Evolutionary conservation across 768 basidiomycete genomes (phyloP).

Genomic region (Pisolithus orientalis): DNA sequence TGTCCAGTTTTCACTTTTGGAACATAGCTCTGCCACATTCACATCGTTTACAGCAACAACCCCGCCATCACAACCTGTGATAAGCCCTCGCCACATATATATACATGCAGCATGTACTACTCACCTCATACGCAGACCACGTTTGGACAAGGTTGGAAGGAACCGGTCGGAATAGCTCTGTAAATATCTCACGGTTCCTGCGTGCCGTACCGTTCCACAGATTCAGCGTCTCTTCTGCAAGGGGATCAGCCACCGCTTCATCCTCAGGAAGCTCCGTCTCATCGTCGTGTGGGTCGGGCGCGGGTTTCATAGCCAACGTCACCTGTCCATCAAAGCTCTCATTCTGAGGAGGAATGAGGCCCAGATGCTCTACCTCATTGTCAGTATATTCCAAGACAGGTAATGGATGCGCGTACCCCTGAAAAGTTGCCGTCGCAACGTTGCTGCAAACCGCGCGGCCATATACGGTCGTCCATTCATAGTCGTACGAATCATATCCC

Average conservation of each 20-base stretch:
- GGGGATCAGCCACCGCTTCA: slow-evolving; percentile 67
- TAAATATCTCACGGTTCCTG: slow-evolving; percentile 79
- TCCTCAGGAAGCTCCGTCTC: slow-evolving; percentile 58
- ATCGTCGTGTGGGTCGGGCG: slow-evolving; percentile 64
- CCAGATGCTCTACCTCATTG: slow-evolving; percentile 65
- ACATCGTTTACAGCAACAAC: not conserved
- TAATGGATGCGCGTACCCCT: slow-evolving; percentile 44
- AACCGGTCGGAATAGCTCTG: slow-evolving; percentile 80
- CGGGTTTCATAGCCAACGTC: slow-evolving; percentile 69
- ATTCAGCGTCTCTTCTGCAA: slow-evolving; percentile 50
- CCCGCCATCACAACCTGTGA: not conserved
- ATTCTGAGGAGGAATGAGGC: slow-evolving; percentile 72
- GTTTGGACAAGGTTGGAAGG: slow-evolving; percentile 76
- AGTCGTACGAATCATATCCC: slow-evolving; percentile 60
- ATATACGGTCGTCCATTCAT: slow-evolving; percentile 76
- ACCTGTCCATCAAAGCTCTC: slow-evolving; percentile 35
- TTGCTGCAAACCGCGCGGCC: slow-evolving; percentile 77
- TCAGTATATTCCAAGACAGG: not conserved
- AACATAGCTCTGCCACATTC: slow-evolving; percentile 51
- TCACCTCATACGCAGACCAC: slow-evolving; percentile 78
- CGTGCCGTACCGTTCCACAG: slow-evolving; percentile 69
- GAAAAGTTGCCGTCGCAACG: slow-evolving; percentile 78
- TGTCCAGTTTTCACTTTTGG: slow-evolving; percentile 79
- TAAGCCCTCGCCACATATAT: not conserved
- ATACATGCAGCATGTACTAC: not conserved